Base-by-base conservation (phyloP, 139 green algal genomes). In the Chlamydomonas incerta region DNA sequence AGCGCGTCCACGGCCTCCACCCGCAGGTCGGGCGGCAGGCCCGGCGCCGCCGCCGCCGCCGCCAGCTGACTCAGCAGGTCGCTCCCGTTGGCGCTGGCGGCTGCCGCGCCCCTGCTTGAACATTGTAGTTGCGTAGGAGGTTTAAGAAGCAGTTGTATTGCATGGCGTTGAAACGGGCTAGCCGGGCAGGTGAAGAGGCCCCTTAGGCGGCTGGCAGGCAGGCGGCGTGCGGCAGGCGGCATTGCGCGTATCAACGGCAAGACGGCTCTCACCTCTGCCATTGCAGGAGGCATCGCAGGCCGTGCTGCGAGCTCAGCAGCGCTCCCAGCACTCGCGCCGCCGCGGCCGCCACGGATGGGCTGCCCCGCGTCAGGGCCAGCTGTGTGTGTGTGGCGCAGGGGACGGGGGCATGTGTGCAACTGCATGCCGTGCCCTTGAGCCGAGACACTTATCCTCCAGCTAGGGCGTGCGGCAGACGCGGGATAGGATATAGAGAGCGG, bases 181-280 rank as follows among this genome's bases (percentile, higher is more conserved):
- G n/a, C n/a, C n/a, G n/a, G n/a, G n/a, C n/a, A n/a, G n/a, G n/a
- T n/a, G n/a, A n/a, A n/a, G n/a, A n/a, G n/a, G n/a, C n/a, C n/a
- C n/a, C n/a, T n/a, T n/a, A n/a, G n/a, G n/a, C n/a, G n/a, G n/a
- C n/a, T n/a, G n/a, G n/a, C n/a, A n/a, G n/a, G n/a, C n/a, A n/a
- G n/a, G n/a, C n/a, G n/a, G n/a, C n/a, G n/a, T n/a, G n/a, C n/a
- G n/a, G n/a, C n/a, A n/a, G n/a, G n/a, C n/a, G n/a, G n/a, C n/a
- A n/a, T n/a, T n/a, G n/a, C n/a, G n/a, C n/a, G n/a, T n/a, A n/a
- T n/a, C n/a, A n/a, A n/a, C n/a, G n/a, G n/a, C n/a, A n/a, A n/a
- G n/a, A n/a, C n/a, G n/a, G n/a, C n/a, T 31, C 76, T 23, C 28
- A 85, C 79, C 66, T 28, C 47, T 85, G 79, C 79, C 79, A 85